Conservation (phyloP, 2,329 filamentous ascomycete genomes). For the Aspergillus sp. region DNA sequence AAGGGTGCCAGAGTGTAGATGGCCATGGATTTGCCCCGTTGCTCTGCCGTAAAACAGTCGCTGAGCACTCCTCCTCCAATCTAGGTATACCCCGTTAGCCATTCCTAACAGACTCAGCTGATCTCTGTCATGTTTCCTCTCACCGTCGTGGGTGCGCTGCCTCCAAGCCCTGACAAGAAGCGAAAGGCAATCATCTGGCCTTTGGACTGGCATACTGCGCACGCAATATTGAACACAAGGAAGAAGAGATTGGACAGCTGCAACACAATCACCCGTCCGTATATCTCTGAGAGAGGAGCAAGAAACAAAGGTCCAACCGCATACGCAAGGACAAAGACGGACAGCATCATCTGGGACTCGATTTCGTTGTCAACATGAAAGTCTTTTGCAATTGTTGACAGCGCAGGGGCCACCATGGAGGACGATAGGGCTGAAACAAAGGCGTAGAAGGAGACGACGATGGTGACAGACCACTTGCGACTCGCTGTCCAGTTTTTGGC, state of each 20-base stretch:
- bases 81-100: constrained; percentile 5
- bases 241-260: constrained; percentile 49
- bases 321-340: constrained; percentile 48
- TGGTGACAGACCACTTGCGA: constrained; percentile 50
- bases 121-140: no score
- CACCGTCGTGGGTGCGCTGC: constrained; percentile 38
- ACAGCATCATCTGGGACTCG: constrained; percentile 42
- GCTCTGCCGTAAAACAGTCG: constrained; percentile 53
- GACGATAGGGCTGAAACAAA: constrained; percentile 57
- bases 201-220: constrained; percentile 47
- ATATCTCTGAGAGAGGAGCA: constrained; percentile 48
- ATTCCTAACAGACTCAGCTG: neutral
- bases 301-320: constrained; percentile 44
- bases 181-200: constrained; percentile 50
- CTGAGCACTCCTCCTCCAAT: constrained; percentile 42
- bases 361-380: constrained; percentile 43
- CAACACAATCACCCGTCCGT: constrained; percentile 47
- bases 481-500: constrained; percentile 44
- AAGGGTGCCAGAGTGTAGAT: constrained; percentile 57
- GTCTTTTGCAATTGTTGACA: constrained; percentile 46
- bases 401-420: constrained; percentile 48
- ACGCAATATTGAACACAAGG: constrained; percentile 52
- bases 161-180: constrained; percentile 52
- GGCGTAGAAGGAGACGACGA: constrained; percentile 49
- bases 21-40: constrained; percentile 55